These are phyloP conservation scores for peach (Prunus persica) DNA, from an alignment of 306 rosid species.

Conservation along the genomic window DNA sequence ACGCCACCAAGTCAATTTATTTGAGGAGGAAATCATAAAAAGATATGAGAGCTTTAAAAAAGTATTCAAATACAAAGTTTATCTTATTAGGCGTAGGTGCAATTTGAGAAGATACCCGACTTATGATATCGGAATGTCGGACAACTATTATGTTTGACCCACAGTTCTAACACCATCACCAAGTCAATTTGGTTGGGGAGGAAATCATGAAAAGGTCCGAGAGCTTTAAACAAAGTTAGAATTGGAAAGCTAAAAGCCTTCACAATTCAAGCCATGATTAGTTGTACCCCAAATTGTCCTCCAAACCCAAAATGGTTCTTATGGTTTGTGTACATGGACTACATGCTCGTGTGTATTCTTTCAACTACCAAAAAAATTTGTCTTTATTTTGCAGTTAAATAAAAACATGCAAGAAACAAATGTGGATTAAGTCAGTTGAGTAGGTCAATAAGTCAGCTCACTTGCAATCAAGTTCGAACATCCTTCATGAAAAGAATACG, in stretches of 20 bases:
- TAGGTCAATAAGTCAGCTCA: no score
- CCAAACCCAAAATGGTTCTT: background rate
- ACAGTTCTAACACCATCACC: background rate
- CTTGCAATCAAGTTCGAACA: no score
- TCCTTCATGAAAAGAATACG: no score
- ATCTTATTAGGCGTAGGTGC: background rate
- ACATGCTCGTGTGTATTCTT: background rate
- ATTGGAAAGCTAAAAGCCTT: background rate
- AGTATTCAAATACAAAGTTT: background rate
- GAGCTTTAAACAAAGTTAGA: background rate
- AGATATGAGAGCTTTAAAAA: no score
- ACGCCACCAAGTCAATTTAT: no score
- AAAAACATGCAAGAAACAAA: no score
- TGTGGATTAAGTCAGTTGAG: no score
- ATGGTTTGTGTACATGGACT: background rate
- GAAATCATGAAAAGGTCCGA: background rate
- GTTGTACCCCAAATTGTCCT: background rate
- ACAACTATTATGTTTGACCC: background rate
- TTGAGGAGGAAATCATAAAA: no score
- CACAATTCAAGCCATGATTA: slow-evolving; percentile 5
- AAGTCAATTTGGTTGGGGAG: background rate
- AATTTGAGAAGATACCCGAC: background rate
- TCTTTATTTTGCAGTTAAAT: background rate
- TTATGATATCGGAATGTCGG: background rate
- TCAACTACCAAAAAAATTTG: background rate